Percentiles rank a stretch among this genome's conserved stretches.
phyloP scores from a whole-genome alignment of 208 protist species.

The Wallacemonas sp. region DNA sequence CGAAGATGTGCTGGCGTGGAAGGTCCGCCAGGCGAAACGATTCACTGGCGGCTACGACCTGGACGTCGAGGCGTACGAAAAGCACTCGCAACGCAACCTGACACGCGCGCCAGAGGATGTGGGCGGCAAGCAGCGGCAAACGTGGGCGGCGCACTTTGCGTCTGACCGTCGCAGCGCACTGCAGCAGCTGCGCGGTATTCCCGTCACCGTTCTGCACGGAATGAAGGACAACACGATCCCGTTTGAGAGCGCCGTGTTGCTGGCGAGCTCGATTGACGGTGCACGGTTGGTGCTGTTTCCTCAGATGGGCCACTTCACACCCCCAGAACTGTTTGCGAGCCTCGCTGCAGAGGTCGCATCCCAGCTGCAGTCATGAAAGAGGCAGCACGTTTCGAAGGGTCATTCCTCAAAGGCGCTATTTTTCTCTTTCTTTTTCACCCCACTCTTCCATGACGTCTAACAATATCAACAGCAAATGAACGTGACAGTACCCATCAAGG shows the following conservation, averaged over 20 bases:
- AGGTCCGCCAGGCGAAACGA: slow-evolving; percentile 5
- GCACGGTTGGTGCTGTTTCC: slow-evolving; percentile 12
- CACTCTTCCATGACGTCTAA: too few relatives aligned
- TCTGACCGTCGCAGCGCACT: not conserved
- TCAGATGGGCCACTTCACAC: slow-evolving; percentile 18
- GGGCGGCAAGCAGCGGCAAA: slow-evolving; percentile 7
- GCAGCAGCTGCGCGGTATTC: not conserved
- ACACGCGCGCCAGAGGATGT: not conserved
- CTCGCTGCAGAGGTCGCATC: slow-evolving; percentile 8
- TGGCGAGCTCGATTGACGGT: not conserved
- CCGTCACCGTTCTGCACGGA: slow-evolving; percentile 16
- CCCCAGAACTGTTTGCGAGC: slow-evolving; percentile 6
- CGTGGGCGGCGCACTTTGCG: not conserved
- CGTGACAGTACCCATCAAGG: too few relatives aligned
- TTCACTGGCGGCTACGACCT: slow-evolving; percentile 12
- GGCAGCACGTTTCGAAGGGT: too few relatives aligned
- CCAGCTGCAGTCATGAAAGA: too few relatives aligned
- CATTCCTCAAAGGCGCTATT: too few relatives aligned
- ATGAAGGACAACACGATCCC: slow-evolving; percentile 18
- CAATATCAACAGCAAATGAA: too few relatives aligned
- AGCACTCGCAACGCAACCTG: not conserved
- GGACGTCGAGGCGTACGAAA: slow-evolving; percentile 12
- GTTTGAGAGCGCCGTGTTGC: not conserved
- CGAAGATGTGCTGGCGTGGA: slow-evolving; percentile 7
- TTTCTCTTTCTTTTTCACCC: not conserved